Base-by-base conservation (phyloP, 495 filamentous ascomycete species). In the Tetracladium marchalianum region DNA sequence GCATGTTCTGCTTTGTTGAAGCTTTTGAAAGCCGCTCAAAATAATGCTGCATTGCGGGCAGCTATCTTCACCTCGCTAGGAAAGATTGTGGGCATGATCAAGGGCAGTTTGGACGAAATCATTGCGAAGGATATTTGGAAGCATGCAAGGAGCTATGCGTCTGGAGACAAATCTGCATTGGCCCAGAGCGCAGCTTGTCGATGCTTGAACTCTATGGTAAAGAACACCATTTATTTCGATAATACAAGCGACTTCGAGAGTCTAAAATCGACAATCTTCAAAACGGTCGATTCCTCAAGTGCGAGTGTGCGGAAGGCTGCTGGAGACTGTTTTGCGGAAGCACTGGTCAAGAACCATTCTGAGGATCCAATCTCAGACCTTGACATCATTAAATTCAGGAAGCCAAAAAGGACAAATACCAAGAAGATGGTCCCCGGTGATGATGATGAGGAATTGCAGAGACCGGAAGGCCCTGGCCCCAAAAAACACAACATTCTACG, bases 71-170 rank as follows among this genome's bases (percentile, higher is more conserved):
- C 72, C 42, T 77, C 88, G 3, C 60, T 95, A 15, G 83, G 80
- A 41, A 90, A 90, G 65, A 74, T 93, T 3, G 68, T 80, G 9
- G 71, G 68, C 38, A 87, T 87, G 57, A 74, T 95, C 18, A 75
- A 72, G 17, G 69, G 73, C 1, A 87, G 87, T 52, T 66, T 89
- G 45, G 92, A 99, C 53, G 92, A 99, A 61, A 69, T 64, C 44
- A 73, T 85, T n/a, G 85, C 83, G 10, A 78, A 87, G 54, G 90
- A 96, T 59, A 78, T 89, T 22, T 97, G 90, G 92, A 99, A 95
- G 62, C 84, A 87, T 56, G 82, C 84, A 18, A 76, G 92, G 38
- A 84, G 75, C 62, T 76, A 81, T 45, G 84, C 85, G 9, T 75
- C 80, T 1, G 69, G 72, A 35, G 92, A 97, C 60, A 96, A 90